Percentiles rank a stretch among this genome's conserved stretches.
These are phyloP conservation scores for Sclerotinia borealis DNA, from an alignment of 2,329 filamentous ascomycete genomes.

Conservation along the genomic window DNA sequence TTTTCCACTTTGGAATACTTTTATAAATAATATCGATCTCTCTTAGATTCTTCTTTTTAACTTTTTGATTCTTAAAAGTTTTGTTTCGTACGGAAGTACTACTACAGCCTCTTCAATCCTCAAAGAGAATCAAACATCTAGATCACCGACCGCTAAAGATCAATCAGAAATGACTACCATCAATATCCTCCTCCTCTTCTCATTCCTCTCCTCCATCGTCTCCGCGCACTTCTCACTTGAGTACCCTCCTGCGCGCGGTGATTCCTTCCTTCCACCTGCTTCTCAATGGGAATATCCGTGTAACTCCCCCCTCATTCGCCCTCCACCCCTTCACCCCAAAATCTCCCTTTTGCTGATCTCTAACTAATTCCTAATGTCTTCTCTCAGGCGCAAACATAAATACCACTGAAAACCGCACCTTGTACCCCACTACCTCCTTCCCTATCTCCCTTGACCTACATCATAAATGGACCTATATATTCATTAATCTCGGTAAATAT, in stretches of 20 bases:
- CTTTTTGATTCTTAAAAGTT: background rate
- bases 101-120: background rate
- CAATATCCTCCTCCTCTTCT: background rate
- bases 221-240: conserved; percentile 14
- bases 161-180: background rate
- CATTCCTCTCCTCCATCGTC: background rate
- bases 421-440: conserved; percentile 2
- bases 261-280: conserved; percentile 12
- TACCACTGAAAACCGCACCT: conserved; percentile 6
- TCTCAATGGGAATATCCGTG: conserved; percentile 16
- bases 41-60: background rate
- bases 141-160: too few species aligned
- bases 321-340: too few species aligned
- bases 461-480: conserved; percentile 5
- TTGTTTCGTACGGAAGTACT: background rate
- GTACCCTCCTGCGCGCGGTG: conserved; percentile 7
- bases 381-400: conserved; percentile 13
- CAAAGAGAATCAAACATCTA: too few species aligned
- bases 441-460: background rate
- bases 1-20: background rate
- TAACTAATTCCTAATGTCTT: background rate
- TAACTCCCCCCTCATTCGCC: background rate
- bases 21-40: background rate
- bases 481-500: background rate
- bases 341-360: background rate